These are phyloP conservation scores for Clonostachys solani DNA, from an alignment of 2,329 filamentous ascomycete genomes.

Conservation along the genomic window DNA sequence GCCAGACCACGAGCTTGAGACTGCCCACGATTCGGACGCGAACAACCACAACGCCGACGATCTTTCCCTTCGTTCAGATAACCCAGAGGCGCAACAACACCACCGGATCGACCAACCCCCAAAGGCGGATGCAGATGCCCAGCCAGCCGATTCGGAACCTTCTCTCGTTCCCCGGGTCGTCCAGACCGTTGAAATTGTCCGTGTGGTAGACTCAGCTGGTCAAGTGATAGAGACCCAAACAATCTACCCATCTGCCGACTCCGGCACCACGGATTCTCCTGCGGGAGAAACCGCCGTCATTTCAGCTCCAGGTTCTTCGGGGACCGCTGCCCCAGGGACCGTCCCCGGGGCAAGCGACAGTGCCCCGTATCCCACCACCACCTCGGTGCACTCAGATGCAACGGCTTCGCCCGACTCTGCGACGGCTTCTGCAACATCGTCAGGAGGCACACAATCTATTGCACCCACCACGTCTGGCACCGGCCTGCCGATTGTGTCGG, in stretches of 20 bases:
- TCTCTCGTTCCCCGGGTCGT: slow-evolving; percentile 39
- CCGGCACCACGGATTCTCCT: slow-evolving; percentile 26
- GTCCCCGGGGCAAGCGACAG: slow-evolving; percentile 12
- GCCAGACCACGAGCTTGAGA: not conserved
- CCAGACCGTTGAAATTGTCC: slow-evolving; percentile 50
- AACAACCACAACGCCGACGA: not conserved
- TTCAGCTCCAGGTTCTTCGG: slow-evolving; percentile 15
- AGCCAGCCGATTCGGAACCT: not conserved
- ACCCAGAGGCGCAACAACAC: not conserved
- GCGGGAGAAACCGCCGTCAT: slow-evolving; percentile 29
- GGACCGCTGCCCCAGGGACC: slow-evolving; percentile 13
- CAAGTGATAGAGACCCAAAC: slow-evolving; percentile 39
- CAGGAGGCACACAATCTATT: too few species aligned
- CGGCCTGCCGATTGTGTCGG: too few species aligned
- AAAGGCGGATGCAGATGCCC: slow-evolving; percentile 3
- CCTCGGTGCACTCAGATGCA: not conserved
- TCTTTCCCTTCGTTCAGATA: not conserved
- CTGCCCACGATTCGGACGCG: not conserved
- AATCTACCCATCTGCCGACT: slow-evolving; percentile 28
- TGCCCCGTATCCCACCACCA: slow-evolving; percentile 6
- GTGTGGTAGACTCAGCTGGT: slow-evolving; percentile 45
- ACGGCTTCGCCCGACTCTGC: not conserved
- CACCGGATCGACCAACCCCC: not conserved
- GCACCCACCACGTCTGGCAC: too few species aligned
- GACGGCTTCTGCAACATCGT: too few species aligned